phyloP scores from a whole-genome alignment of 331 rosid genomes.

The Malus hybrid region DNA sequence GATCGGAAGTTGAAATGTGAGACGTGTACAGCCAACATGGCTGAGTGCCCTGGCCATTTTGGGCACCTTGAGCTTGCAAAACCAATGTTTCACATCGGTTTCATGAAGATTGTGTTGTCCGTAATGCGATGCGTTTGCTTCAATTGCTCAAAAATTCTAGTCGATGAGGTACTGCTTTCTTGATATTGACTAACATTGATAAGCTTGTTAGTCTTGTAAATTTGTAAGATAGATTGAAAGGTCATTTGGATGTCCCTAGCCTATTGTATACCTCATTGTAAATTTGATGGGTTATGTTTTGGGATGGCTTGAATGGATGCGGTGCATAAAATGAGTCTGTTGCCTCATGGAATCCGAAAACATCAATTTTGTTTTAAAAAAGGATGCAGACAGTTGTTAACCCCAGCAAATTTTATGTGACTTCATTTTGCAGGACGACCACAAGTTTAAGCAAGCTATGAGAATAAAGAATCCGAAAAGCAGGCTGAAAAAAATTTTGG shows the following conservation, averaged over 20 bases:
- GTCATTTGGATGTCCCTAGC: not conserved
- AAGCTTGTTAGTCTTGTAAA: not conserved
- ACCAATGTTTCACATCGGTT: slow-evolving; percentile 98
- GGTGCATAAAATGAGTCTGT: not conserved
- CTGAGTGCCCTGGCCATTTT: slow-evolving; percentile 96
- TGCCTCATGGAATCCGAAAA: not conserved
- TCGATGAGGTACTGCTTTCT: slow-evolving; percentile 48
- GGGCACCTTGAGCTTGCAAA: slow-evolving; percentile 98
- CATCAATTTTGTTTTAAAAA: not conserved
- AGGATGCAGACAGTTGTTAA: not conserved
- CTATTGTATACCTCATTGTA: not conserved
- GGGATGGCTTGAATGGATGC: not conserved
- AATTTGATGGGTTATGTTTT: not conserved
- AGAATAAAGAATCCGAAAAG: slow-evolving; percentile 79
- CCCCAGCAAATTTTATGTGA: not conserved
- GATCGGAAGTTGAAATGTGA: slow-evolving; percentile 90
- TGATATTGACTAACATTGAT: not conserved
- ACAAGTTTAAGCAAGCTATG: slow-evolving; percentile 85
- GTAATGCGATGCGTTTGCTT: slow-evolving; percentile 95
- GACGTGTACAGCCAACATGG: slow-evolving; percentile 92
- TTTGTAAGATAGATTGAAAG: not conserved
- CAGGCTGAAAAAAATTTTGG: slow-evolving; percentile 70
- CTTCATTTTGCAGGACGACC: slow-evolving; percentile 56
- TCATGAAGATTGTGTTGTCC: slow-evolving; percentile 67
- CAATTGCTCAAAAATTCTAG: slow-evolving; percentile 87